These are phyloP conservation scores for Russula compacta DNA, from an alignment of 768 basidiomycete species.

Conservation along the genomic window DNA sequence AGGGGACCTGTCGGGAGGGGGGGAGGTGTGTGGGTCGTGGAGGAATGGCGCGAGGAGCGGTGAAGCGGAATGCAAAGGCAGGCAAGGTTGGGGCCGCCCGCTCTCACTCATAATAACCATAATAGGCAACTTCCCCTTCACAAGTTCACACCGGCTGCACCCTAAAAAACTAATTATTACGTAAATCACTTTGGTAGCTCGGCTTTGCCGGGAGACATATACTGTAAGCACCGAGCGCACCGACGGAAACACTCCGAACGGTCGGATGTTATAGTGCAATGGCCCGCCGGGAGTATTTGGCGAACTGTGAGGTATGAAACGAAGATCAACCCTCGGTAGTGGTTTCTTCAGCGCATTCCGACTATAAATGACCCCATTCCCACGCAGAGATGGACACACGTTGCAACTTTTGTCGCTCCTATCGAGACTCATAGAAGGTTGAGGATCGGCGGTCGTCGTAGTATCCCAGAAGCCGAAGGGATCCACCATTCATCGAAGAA, in stretches of 20 bases:
- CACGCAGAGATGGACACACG: too few species aligned
- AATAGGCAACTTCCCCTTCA: background rate
- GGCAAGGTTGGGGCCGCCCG: background rate
- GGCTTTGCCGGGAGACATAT: too few species aligned
- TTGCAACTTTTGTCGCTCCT: too few species aligned
- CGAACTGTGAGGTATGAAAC: too few species aligned
- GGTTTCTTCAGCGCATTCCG: too few species aligned
- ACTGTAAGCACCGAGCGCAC: too few species aligned
- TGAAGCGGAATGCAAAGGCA: too few species aligned
- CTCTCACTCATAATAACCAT: background rate
- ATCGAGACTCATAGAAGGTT: background rate
- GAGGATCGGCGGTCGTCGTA: conserved; percentile 7
- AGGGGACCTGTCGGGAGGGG: background rate
- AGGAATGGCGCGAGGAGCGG: background rate
- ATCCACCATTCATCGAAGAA: background rate
- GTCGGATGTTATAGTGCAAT: too few species aligned
- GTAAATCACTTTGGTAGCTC: background rate
- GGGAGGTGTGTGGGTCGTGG: background rate
- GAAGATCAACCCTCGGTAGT: too few species aligned
- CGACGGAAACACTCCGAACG: too few species aligned
- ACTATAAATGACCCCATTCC: too few species aligned
- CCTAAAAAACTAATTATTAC: background rate
- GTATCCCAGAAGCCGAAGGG: background rate
- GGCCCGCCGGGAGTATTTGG: too few species aligned
- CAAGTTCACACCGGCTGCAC: background rate